Percentiles rank a stretch among this genome's conserved stretches.
These are phyloP conservation scores for Globisporangium splendens DNA, from an alignment of 352 stramenopile genomes.

Conservation along the genomic window DNA sequence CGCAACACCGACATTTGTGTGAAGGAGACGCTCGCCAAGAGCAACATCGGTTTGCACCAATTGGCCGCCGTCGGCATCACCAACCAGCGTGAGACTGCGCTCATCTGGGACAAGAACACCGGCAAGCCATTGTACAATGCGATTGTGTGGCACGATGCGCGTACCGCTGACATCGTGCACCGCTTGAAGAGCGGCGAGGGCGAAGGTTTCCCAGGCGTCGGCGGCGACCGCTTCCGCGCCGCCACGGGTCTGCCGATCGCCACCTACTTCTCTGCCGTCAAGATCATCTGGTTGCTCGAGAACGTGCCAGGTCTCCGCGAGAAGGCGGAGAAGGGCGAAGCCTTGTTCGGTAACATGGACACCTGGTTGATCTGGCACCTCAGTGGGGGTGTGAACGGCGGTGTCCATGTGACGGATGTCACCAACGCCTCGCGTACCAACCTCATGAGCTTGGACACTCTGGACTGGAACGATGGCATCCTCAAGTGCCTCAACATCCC, in stretches of 20 bases:
- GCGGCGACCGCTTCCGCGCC: constrained; percentile 62
- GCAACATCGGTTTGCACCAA: constrained; percentile 58
- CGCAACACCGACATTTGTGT: constrained; percentile 81
- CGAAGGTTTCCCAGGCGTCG: constrained; percentile 45
- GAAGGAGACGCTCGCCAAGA: constrained; percentile 62
- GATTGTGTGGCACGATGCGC: constrained; percentile 98
- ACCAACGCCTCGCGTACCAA: constrained; percentile 97
- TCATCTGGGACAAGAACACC: constrained; percentile 96
- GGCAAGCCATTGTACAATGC: constrained; percentile 97
- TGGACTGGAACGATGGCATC: constrained; percentile 91
- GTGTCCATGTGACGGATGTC: constrained; percentile 95
- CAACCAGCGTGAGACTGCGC: constrained; percentile 98
- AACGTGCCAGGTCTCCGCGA: constrained; percentile 88
- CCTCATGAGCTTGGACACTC: constrained; percentile 91
- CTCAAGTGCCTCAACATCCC: constrained; percentile 86
- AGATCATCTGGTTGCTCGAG: constrained; percentile 97
- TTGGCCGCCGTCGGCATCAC: constrained; percentile 96
- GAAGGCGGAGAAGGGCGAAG: constrained; percentile 83
- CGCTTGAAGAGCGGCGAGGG: constrained; percentile 64
- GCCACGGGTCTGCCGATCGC: constrained; percentile 94
- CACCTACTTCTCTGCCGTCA: constrained; percentile 98
- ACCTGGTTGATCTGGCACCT: constrained; percentile 97
- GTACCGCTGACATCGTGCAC: constrained; percentile 91
- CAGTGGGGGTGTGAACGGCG: constrained; percentile 74
- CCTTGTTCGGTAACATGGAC: constrained; percentile 98